Conservation (phyloP, 2,329 filamentous ascomycete species). For the Pochonia chlamydosporia region DNA sequence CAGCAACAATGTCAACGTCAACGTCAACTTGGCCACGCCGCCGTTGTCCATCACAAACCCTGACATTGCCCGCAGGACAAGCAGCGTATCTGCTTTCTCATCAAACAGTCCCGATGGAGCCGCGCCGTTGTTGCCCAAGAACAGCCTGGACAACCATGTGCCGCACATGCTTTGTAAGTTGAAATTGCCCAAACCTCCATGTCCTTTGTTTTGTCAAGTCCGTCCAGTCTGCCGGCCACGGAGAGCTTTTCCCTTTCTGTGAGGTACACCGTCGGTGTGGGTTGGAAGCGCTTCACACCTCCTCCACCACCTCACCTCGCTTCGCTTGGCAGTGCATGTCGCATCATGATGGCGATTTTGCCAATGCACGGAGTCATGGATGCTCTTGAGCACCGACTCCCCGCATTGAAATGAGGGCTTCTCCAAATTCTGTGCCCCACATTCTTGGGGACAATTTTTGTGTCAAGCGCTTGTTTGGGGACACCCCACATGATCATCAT, state of each 20-base stretch:
- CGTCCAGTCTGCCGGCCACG: too few species aligned
- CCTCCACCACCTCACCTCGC: constrained; percentile 2
- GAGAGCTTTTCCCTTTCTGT: neutral
- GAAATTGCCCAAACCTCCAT: neutral
- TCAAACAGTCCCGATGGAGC: constrained; percentile 10
- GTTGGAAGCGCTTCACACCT: neutral
- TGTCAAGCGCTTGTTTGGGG: neutral
- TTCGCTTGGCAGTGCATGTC: too few species aligned
- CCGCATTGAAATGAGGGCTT: neutral
- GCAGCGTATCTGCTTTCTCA: constrained; percentile 27
- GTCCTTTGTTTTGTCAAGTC: neutral
- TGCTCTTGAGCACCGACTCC: neutral
- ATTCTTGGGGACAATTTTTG: neutral
- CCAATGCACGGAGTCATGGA: neutral
- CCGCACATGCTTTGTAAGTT: constrained; percentile 45
- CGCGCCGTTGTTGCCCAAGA: constrained; percentile 1
- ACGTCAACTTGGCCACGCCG: neutral
- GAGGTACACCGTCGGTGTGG: neutral
- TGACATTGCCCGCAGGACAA: constrained; percentile 33
- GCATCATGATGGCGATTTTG: neutral
- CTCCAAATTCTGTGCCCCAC: neutral
- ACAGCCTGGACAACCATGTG: constrained; percentile 35
- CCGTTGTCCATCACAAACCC: constrained; percentile 12
- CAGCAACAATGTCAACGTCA: neutral
- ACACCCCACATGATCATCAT: constrained; percentile 1